phyloP scores from a whole-genome alignment of 2,329 filamentous ascomycete genomes.

The Cladosporium sp. region DNA sequence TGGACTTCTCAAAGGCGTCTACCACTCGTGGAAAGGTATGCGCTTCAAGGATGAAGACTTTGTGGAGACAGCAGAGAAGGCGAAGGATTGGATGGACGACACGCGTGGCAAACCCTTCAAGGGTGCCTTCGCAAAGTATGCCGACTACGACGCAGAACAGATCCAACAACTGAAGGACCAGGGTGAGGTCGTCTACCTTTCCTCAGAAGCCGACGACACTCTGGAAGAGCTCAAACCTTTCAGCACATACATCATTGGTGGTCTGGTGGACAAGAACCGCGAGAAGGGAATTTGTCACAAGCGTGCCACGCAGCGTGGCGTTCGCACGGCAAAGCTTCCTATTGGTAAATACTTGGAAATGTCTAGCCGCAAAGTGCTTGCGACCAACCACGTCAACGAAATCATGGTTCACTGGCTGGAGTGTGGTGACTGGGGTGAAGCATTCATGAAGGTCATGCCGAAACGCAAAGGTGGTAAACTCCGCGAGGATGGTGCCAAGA shows the following conservation, averaged over 20 bases:
- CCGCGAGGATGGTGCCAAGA: slow-evolving; percentile 34
- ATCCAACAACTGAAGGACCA: slow-evolving; percentile 19
- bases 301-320: slow-evolving; percentile 66
- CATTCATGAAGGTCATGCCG: slow-evolving; percentile 84
- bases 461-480: slow-evolving; percentile 80
- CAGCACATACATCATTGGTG: slow-evolving; percentile 88
- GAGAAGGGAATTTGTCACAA: slow-evolving; percentile 93
- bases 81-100: slow-evolving; percentile 63
- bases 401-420: slow-evolving; percentile 96
- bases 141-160: slow-evolving; percentile 17
- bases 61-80: slow-evolving; percentile 60
- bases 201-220: slow-evolving; percentile 83
- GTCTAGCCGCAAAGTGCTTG: slow-evolving; percentile 77
- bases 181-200: slow-evolving; percentile 76
- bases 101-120: slow-evolving; percentile 33
- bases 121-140: slow-evolving; percentile 23
- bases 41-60: slow-evolving; percentile 72
- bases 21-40: slow-evolving; percentile 76
- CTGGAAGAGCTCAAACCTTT: slow-evolving; percentile 79
- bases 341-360: slow-evolving; percentile 96
- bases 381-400: slow-evolving; percentile 94
- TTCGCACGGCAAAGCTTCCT: slow-evolving; percentile 85
- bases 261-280: slow-evolving; percentile 91
- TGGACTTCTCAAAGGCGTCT: slow-evolving; percentile 64
- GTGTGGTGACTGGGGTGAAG: slow-evolving; percentile 82